Base-by-base conservation (phyloP, 257 asterid genomes). In the Buddleja alternifolia region DNA sequence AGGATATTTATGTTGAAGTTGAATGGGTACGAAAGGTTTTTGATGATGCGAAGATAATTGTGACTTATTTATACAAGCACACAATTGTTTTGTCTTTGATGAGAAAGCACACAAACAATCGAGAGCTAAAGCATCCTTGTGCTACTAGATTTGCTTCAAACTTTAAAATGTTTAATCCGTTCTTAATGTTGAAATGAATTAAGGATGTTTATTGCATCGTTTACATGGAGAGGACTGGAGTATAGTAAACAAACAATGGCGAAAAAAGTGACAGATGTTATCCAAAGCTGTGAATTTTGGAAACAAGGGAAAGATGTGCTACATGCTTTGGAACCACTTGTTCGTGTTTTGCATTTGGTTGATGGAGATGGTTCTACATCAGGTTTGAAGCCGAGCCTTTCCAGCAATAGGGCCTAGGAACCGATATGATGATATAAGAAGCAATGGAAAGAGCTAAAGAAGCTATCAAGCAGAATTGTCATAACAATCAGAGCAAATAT, bases 11-110 rank as follows among this genome's bases (percentile, higher is more conserved):
- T 17, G 2, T 16, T 45, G 7, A 45, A 45, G n/a, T n/a, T n/a
- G n/a, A n/a, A n/a, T 45, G 8, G 19, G 51, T 45, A 12, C 20
- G 25, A 16, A 48, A 48, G n/a, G 55, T 48, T 48, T 16, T 48
- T 48, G 55, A 48, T 17, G 55, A 48, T 48, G 55, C 55, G 8
- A 48, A 48, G 25, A 8, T 16, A 48, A 48, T 48, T 48, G 55
- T 48, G 12, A 3, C 3, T 11, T 6, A 16, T 16, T 16, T 48
- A 25, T 48, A 48, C 12, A 48, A 48, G 55, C 55, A 48, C 19
- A 16, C 55, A 17, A 6, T 48, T 48, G 3, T 48, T 16, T 48
- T 17, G 25, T 48, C 25, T 12, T 48, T 17, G 25, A 48, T 17
- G 55, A 48, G 25, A 17, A 25, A 48, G 25, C 3, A n/a, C 19